A percentile compares a stretch with the other conserved stretches of the same genome.
phyloP scores from a whole-genome alignment of 1,139 yeast species.

The Trichomonascaceae sp. region DNA sequence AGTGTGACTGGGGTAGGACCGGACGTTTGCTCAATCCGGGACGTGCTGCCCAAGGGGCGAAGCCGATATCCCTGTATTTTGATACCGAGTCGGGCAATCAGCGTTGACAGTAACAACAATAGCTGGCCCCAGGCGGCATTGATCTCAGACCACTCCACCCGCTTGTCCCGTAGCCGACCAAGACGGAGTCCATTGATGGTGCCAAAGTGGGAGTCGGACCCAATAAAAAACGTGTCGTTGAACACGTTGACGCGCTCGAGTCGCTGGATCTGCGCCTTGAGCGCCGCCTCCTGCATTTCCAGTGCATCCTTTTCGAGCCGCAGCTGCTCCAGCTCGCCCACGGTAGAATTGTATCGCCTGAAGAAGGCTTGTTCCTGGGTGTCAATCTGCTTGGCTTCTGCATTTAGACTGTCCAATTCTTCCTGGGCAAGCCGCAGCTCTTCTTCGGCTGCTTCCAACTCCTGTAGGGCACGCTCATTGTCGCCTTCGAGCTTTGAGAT shows the following conservation, averaged over 20 bases:
- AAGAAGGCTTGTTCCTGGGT: conserved; percentile 32
- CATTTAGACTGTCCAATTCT: conserved; percentile 12
- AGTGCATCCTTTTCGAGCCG: conserved; percentile 45
- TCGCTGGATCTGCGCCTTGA: conserved; percentile 51
- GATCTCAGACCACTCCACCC: conserved; percentile 77
- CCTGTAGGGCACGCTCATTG: conserved; percentile 17
- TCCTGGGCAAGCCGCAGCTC: conserved; percentile 28
- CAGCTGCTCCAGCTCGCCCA: conserved; percentile 36
- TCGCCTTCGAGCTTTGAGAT: conserved; percentile 22
- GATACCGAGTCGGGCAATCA: conserved; percentile 44
- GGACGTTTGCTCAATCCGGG: conserved; percentile 50
- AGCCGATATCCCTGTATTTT: conserved; percentile 47
- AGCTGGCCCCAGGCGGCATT: conserved; percentile 90
- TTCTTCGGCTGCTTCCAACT: conserved; percentile 18
- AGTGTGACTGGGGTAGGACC: conserved; percentile 26
- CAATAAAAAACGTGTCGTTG: conserved; percentile 67
- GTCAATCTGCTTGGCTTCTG: conserved; percentile 26
- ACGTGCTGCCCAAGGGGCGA: conserved; percentile 76
- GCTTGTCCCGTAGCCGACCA: conserved; percentile 46
- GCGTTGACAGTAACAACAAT: conserved; percentile 52
- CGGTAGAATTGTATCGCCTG: conserved; percentile 37
- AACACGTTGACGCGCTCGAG: conserved; percentile 68
- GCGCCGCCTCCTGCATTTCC: conserved; percentile 47
- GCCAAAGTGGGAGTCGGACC: conserved; percentile 73
- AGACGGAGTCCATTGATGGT: conserved; percentile 76